These are phyloP conservation scores for Grosmannia clavigera DNA, from an alignment of 2,329 filamentous ascomycete species.

Conservation along the genomic window DNA sequence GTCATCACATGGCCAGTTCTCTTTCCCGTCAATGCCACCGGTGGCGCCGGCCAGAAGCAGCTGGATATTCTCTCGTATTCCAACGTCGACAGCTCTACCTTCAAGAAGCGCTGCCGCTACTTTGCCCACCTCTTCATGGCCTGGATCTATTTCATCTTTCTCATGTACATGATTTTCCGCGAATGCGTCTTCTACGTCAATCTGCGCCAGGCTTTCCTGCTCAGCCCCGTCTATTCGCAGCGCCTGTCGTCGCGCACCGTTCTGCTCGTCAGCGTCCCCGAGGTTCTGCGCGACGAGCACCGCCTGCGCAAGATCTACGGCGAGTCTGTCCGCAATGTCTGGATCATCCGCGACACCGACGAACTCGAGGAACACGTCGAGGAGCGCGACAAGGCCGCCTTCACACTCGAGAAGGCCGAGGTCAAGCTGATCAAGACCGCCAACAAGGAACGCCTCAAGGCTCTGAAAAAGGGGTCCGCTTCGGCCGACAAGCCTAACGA, in stretches of 20 bases:
- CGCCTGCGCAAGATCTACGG: slow-evolving; percentile 73
- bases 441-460: slow-evolving; percentile 59
- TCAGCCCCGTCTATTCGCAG: slow-evolving; percentile 70
- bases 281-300: slow-evolving; percentile 63
- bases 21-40: slow-evolving; percentile 77
- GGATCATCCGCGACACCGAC: slow-evolving; percentile 67
- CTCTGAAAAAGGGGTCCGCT: slow-evolving; percentile 45
- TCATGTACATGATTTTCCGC: slow-evolving; percentile 80
- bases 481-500: slow-evolving; percentile 19
- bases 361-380: slow-evolving; percentile 71
- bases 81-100: slow-evolving; percentile 48
- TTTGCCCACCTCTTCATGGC: slow-evolving; percentile 73
- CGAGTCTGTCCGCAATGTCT: slow-evolving; percentile 67
- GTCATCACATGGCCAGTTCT: slow-evolving; percentile 78
- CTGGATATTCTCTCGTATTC: slow-evolving; percentile 69
- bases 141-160: slow-evolving; percentile 76
- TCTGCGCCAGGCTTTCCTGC: slow-evolving; percentile 79
- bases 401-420: slow-evolving; percentile 77
- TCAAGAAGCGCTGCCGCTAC: slow-evolving; percentile 48
- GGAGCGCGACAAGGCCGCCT: slow-evolving; percentile 66
- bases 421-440: slow-evolving; percentile 71
- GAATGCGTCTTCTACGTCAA: slow-evolving; percentile 94
- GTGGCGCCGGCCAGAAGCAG: slow-evolving; percentile 49
- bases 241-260: slow-evolving; percentile 87
- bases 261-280: slow-evolving; percentile 75